Base-by-base conservation (phyloP, 805 yeast genomes). In the Teunomyces stri region DNA sequence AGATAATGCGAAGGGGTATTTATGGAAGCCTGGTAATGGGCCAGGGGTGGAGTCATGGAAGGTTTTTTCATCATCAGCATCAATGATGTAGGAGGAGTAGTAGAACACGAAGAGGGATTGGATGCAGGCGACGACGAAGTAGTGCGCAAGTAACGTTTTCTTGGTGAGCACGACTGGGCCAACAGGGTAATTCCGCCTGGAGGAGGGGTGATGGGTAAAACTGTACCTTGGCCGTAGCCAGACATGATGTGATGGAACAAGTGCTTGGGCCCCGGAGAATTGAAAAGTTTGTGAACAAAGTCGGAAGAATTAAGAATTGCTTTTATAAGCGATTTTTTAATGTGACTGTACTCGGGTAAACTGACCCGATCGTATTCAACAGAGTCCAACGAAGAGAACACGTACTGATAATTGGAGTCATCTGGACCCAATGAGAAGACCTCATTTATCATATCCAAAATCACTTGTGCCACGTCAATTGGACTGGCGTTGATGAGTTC, bases 401-500 rank as follows among this genome's bases (percentile, higher is more conserved):
- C 35, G 21, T 16, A 27, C 44, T 54, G 57, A 43, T 33, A 48
- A 34, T 44, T 38, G 9, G 40, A 15, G 31, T 52, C 48, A 16
- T 29, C 46, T 9, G 47, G 33, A 13, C 36, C 16, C 43, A 47
- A 46, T 4, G 51, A 50, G 30, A 54, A 51, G 15, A 46, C 38
- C 25, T 55, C 58, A 30, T 54, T 53, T 33, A 53, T 51, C 15
- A 55, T 47, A 49, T 66, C 71, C 5, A 65, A 45, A 12, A 69
- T 52, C 6, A 65, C 74, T 50, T 56, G 61, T 27, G 68, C 56
- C 27, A 69, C 52, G 25, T 65, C 59, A 12, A 62, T 45, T 16
- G 60, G 46, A 44, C 58, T 57, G 36, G 63, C 54, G 48, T 72
- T 75, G 30, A 76, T 63, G 47, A 80, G 65, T 31, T 72, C 78